A percentile compares a stretch with the other conserved stretches of the same genome.
Evolutionary conservation across 148 eudicot species (phyloP).

Genomic region (Mesembryanthemum crystallinum): DNA sequence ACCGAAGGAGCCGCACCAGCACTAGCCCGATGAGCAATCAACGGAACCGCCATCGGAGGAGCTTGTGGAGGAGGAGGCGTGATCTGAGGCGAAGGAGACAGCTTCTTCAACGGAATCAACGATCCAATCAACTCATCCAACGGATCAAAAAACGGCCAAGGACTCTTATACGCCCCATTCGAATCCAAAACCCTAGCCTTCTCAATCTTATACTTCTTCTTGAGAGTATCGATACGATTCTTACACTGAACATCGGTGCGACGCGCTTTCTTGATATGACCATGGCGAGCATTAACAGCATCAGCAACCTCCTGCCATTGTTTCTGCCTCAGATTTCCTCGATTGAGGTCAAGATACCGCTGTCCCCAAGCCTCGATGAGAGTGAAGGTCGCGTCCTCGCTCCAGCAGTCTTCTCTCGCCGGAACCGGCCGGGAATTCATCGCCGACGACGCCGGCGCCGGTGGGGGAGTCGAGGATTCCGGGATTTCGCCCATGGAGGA

Average conservation of each 20-base stretch:
- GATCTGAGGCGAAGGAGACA: constrained; percentile 19
- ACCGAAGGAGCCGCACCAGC: constrained; percentile 23
- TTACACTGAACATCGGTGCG: constrained; percentile 80
- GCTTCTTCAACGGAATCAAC: constrained; percentile 31
- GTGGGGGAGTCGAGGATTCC: constrained; percentile 29
- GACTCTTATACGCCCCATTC: constrained; percentile 30
- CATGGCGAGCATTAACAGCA: constrained; percentile 57
- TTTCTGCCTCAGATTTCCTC: constrained; percentile 74
- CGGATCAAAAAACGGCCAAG: constrained; percentile 57
- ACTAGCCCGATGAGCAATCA: constrained; percentile 30
- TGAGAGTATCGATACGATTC: constrained; percentile 78
- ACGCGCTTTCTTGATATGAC: constrained; percentile 51
- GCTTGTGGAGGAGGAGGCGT: constrained; percentile 26
- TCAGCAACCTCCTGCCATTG: constrained; percentile 88
- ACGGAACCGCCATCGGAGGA: constrained; percentile 63
- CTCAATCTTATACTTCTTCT: constrained; percentile 84
- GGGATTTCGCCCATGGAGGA: constrained; percentile 40
- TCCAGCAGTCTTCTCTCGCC: constrained; percentile 79
- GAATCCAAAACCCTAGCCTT: constrained; percentile 60
- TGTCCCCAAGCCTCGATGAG: constrained; percentile 76
- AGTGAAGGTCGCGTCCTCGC: constrained; percentile 71
- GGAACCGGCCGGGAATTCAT: constrained; percentile 33
- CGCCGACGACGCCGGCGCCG: constrained; percentile 20
- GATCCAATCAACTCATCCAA: constrained; percentile 60
- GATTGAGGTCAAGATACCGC: constrained; percentile 62